Evolutionary conservation across 2,329 filamentous ascomycete species (phyloP).

Genomic region (Fusarium sp.): DNA sequence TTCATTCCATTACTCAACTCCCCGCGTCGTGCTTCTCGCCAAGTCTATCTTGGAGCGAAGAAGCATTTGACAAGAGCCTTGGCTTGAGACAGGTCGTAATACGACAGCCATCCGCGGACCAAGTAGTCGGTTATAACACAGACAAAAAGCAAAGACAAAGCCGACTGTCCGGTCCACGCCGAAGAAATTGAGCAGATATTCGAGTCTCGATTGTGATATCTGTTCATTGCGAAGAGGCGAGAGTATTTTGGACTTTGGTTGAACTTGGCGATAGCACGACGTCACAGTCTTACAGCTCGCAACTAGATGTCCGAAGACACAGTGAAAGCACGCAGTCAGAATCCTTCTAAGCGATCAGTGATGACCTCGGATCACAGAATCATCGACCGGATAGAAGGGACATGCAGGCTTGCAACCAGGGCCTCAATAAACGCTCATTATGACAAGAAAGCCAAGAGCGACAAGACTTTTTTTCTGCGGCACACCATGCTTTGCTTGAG

Average conservation of each 20-base stretch:
- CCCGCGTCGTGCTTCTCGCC: not conserved
- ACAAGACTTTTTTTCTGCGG: slow-evolving; percentile 1
- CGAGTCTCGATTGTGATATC: not conserved
- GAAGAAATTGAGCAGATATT: not conserved
- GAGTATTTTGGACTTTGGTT: not conserved
- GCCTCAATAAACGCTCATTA: slow-evolving; percentile 6
- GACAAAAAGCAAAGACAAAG: not conserved
- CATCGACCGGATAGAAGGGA: slow-evolving; percentile 24
- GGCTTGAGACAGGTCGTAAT: slow-evolving; percentile 14
- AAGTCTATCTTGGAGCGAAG: slow-evolving; percentile 16
- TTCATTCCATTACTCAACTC: not conserved
- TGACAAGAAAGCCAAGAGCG: slow-evolving; percentile 25
- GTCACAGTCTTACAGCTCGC: not conserved
- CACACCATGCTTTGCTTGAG: slow-evolving; percentile 18
- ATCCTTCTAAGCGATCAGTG: not conserved
- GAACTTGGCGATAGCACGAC: not conserved
- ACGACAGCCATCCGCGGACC: not conserved
- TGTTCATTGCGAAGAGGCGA: not conserved
- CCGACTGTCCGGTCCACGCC: slow-evolving; percentile 5
- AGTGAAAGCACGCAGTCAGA: not conserved
- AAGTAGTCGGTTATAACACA: not conserved
- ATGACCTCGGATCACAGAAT: slow-evolving; percentile 26
- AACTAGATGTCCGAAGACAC: not conserved
- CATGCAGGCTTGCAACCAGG: not conserved
- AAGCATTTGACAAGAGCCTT: slow-evolving; percentile 38